Conservation (phyloP, 2,329 filamentous ascomycete species). For the Cercospora zeae-maydis region DNA sequence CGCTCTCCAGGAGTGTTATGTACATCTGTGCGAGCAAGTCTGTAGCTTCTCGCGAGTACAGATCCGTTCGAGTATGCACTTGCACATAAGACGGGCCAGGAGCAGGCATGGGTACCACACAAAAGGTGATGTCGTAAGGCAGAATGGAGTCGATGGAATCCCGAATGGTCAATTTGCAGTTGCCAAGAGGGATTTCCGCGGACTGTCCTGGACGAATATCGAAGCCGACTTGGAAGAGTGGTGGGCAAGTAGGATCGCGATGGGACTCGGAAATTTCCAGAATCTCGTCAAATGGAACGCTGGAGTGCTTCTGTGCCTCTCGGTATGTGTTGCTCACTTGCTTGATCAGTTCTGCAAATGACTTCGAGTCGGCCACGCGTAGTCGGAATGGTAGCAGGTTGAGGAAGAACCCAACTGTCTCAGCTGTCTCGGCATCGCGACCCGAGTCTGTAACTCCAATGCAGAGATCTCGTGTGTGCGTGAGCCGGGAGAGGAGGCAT, state of each 20-base stretch:
- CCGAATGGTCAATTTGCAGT: slow-evolving; percentile 11
- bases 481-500: slow-evolving; percentile 31
- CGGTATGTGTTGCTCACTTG: slow-evolving; percentile 14
- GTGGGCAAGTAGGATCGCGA: slow-evolving; percentile 30
- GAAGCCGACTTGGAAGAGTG: slow-evolving; percentile 39
- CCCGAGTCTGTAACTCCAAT: slow-evolving; percentile 44
- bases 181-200: slow-evolving; percentile 15
- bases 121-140: slow-evolving; percentile 20
- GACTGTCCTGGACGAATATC: slow-evolving; percentile 27
- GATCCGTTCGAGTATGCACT: slow-evolving; percentile 12
- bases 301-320: slow-evolving; percentile 30
- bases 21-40: slow-evolving; percentile 18
- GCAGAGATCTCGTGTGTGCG: slow-evolving; percentile 34
- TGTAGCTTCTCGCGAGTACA: slow-evolving; percentile 21
- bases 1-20: slow-evolving; percentile 14
- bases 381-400: slow-evolving; percentile 42
- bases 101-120: slow-evolving; percentile 15
- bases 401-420: slow-evolving; percentile 40
- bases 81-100: slow-evolving; percentile 19
- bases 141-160: slow-evolving; percentile 11
- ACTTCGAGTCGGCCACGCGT: not conserved
- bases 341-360: slow-evolving; percentile 13
- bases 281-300: slow-evolving; percentile 36
- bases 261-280: slow-evolving; percentile 31
- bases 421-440: slow-evolving; percentile 31